Conservation (phyloP, 495 filamentous ascomycete species). For the Pyrenopolyporus hunteri region DNA sequence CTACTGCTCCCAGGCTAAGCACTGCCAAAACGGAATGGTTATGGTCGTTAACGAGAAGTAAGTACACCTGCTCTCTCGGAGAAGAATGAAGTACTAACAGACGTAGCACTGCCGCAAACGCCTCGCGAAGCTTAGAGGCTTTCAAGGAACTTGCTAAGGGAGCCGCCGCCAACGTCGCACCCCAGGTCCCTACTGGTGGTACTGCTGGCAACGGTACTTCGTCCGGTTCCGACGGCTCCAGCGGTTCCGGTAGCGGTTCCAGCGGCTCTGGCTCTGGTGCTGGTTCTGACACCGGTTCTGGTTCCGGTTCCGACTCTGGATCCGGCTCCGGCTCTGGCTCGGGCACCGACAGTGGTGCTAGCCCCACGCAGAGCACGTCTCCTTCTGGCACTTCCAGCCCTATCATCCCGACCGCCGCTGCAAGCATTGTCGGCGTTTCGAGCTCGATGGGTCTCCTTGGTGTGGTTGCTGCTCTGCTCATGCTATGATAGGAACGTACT, state of each 20-base stretch:
- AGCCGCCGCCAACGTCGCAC: conserved; percentile 44
- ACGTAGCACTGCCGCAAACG: conserved; percentile 52
- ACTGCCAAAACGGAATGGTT: conserved; percentile 73
- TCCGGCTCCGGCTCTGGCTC: conserved; percentile 6
- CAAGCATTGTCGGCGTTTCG: conserved; percentile 30
- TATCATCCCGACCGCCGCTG: conserved; percentile 16
- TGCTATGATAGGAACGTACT: conserved; percentile 42
- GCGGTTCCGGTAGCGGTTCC: conserved; percentile 33
- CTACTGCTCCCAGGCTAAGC: conserved; percentile 68
- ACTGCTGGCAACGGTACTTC: conserved; percentile 12
- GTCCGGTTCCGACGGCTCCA: conserved; percentile 30
- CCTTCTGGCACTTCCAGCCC: conserved; percentile 2
- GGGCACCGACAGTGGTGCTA: not conserved
- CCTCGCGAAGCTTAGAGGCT: conserved; percentile 51
- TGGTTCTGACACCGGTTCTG: not conserved
- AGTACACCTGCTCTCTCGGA: conserved; percentile 34
- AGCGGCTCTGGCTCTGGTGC: conserved; percentile 22
- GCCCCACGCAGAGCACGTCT: conserved; percentile 2
- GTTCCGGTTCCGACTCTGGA: conserved; percentile 34
- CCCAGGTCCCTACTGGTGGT: conserved; percentile 38
- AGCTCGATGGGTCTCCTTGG: conserved; percentile 38
- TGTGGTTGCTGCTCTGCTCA: conserved; percentile 43
- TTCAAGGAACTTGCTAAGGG: conserved; percentile 54
- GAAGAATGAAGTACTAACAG: conserved; percentile 13
- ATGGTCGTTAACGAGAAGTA: conserved; percentile 73